Conservation (phyloP, 768 basidiomycete species). For the Thelephora aurantiotincta region DNA sequence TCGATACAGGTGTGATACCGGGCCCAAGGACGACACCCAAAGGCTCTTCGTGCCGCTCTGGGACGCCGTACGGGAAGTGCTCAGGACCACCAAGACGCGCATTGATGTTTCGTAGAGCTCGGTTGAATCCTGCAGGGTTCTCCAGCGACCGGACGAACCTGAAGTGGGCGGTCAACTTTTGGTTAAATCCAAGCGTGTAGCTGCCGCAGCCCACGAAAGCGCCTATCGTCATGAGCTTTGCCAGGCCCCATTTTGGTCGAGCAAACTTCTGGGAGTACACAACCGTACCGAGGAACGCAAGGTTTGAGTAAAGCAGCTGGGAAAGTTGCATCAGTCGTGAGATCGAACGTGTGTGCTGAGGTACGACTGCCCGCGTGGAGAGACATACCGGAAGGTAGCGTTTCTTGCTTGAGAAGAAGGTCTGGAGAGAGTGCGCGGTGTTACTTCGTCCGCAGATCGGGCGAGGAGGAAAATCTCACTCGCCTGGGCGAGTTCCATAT, state of each 20-base stretch:
- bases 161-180: slow-evolving; percentile 11
- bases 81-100: slow-evolving; percentile 7
- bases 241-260: slow-evolving; percentile 16
- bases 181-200: slow-evolving; percentile 17
- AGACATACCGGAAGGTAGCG: slow-evolving; percentile 28
- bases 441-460: too few species aligned
- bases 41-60: slow-evolving; percentile 1
- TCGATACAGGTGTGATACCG: background rate
- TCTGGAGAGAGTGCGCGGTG: background rate
- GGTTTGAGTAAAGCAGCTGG: slow-evolving; percentile 13
- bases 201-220: slow-evolving; percentile 16
- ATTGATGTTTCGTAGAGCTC: slow-evolving; percentile 20
- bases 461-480: background rate
- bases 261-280: slow-evolving; percentile 14
- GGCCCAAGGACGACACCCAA: background rate
- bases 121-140: slow-evolving; percentile 16
- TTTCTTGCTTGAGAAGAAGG: slow-evolving; percentile 38
- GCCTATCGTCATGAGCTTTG: slow-evolving; percentile 14
- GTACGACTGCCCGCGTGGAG: background rate
- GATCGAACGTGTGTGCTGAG: background rate
- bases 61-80: background rate
- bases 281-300: slow-evolving; percentile 14
- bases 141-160: slow-evolving; percentile 19
- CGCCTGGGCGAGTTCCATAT: slow-evolving; percentile 37
- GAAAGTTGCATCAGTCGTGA: slow-evolving; percentile 7